Base-by-base conservation (phyloP, 2,329 filamentous ascomycete species). In the Tolypocladium ovalisporum region DNA sequence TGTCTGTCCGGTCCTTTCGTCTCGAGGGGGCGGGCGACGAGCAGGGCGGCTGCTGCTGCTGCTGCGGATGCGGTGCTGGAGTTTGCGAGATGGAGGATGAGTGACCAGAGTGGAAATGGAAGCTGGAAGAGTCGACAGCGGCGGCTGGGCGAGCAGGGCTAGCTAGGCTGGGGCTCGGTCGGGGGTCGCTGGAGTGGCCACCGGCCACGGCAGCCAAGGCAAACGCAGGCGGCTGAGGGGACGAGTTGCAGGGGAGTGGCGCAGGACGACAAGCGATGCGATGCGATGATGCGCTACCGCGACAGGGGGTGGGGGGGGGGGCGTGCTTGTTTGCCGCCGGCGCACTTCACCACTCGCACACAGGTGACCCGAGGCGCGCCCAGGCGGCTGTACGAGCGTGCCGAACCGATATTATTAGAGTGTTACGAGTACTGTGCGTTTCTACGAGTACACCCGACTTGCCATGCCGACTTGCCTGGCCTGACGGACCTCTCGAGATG, bases 281-380 rank as follows among this genome's bases (percentile, higher is more conserved):
- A 49, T 56, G 42, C 54, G 34, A 56, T 49, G 54, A 44, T 36
- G 54, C 40, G 40, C 44, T 56, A 53, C 52, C 34, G 47, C 47
- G 47, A 51, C 47, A 51, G 47, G 47, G 47, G 47, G 29, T n/a
- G 19, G 27, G 17, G 17, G 9, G 19, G 42, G 27, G n/a, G n/a
- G n/a, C n/a, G 47, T 22, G 17, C 13, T 51, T 12, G 47, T 34
- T 17, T 17, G 47, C 17, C 44, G 15, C 15, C 27, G 47, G 47
- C 27, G 27, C 27, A n/a, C 47, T 51, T n/a, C 27, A 32, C 27
- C 44, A 19, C 27, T 1, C 44, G 27, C 44, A 19, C 27, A 24
- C 44, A 47, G 44, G 27, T 4, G 27, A 32, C 12, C 44, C 44
- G 44, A 49, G 17, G 44, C 24, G 32, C 13, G n/a, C n/a, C n/a